Conservation (phyloP, 768 basidiomycete genomes). For the Pleurotus djamor region DNA sequence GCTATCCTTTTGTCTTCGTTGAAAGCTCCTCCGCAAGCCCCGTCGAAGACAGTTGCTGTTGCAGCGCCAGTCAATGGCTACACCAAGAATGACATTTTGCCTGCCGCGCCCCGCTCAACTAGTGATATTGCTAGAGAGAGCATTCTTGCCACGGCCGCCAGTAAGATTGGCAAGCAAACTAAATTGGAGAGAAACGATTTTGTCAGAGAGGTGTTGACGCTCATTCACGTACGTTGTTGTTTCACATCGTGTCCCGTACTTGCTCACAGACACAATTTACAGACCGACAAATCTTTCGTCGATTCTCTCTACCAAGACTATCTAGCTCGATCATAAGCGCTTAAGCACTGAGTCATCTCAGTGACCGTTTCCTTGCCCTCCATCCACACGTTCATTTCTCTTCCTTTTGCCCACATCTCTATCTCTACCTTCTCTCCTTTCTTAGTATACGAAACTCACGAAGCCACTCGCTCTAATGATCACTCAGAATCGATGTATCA, state of each 20-base stretch:
- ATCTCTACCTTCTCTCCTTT: not conserved
- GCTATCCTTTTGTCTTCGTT: not conserved
- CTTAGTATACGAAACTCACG: not conserved
- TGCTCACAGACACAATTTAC: slow-evolving; percentile 8
- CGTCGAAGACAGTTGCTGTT: not conserved
- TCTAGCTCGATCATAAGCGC: not conserved
- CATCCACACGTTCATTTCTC: not conserved
- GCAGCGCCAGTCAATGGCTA: not conserved
- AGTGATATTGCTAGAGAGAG: slow-evolving; percentile 25
- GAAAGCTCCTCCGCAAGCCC: not conserved
- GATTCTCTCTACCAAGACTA: slow-evolving; percentile 61
- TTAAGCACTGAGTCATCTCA: not conserved
- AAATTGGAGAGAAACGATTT: slow-evolving; percentile 53
- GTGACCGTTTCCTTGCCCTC: not conserved
- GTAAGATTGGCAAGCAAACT: slow-evolving; percentile 5
- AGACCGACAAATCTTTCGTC: slow-evolving; percentile 69
- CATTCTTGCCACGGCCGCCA: slow-evolving; percentile 17
- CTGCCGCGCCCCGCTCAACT: not conserved
- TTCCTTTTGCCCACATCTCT: not conserved
- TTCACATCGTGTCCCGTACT: not conserved
- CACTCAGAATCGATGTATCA: not conserved
- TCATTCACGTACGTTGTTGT: slow-evolving; percentile 53
- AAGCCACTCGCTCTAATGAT: not conserved
- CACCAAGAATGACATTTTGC: not conserved
- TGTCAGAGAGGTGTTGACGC: slow-evolving; percentile 53